phyloP scores from a whole-genome alignment of 2,329 filamentous ascomycete species.

The Ascochyta fabae region DNA sequence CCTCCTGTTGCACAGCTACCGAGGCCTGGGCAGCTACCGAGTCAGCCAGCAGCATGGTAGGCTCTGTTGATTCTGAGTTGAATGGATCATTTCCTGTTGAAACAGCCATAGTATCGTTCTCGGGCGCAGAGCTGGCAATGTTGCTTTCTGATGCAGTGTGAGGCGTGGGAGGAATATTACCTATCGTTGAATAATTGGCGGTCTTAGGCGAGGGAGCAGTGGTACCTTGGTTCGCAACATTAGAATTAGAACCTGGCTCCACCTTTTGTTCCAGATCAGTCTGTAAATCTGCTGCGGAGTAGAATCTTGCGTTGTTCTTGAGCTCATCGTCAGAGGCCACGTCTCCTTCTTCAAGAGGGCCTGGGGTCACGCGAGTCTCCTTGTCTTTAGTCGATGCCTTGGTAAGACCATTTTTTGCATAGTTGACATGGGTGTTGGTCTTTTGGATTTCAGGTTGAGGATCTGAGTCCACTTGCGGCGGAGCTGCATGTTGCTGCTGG shows the following conservation, averaged over 20 bases:
- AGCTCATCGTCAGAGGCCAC: constrained; percentile 31
- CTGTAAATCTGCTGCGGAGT: constrained; percentile 31
- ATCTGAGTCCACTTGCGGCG: not conserved
- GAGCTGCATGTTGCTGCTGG: not conserved
- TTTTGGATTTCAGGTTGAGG: not conserved
- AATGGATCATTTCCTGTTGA: not conserved
- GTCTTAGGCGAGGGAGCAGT: not conserved
- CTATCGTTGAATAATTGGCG: not conserved
- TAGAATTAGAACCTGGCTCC: not conserved
- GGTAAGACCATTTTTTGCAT: not conserved
- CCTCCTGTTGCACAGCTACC: not conserved
- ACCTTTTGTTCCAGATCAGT: constrained; percentile 16
- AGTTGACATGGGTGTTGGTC: not conserved
- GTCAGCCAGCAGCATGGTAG: not conserved
- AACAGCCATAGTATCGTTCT: constrained; percentile 1
- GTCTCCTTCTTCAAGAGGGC: not conserved
- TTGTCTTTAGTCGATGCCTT: not conserved
- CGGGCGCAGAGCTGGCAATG: not conserved
- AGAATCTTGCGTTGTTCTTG: constrained; percentile 33
- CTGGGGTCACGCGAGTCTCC: not conserved
- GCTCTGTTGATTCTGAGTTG: not conserved
- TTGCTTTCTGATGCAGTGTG: not conserved
- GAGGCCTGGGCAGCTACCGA: not conserved
- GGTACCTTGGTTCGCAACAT: constrained; percentile 12
- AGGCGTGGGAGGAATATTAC: not conserved